Conservation (phyloP, 352 stramenopile species). For the Globisporangium lucens region DNA sequence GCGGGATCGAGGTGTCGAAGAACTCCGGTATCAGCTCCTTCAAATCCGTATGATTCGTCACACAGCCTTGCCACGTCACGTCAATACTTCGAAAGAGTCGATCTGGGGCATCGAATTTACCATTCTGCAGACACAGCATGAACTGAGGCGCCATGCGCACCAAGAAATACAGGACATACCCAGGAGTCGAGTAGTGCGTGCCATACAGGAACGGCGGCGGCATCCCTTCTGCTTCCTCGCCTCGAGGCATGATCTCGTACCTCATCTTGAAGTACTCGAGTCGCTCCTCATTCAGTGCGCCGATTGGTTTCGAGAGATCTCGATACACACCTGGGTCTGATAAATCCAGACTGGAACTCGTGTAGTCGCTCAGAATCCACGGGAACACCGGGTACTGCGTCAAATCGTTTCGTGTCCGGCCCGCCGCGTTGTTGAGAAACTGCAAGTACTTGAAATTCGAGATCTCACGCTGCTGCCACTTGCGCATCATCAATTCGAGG, state of each 20-base stretch:
- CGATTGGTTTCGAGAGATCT: conserved; percentile 94
- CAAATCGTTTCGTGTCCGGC: conserved; percentile 87
- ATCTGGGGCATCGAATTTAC: conserved; percentile 98
- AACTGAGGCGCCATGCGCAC: conserved; percentile 95
- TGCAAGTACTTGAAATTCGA: conserved; percentile 94
- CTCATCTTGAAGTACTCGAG: conserved; percentile 87
- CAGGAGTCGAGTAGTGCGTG: conserved; percentile 92
- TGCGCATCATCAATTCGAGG: conserved; percentile 71
- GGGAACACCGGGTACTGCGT: conserved; percentile 97
- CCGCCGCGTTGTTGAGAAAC: conserved; percentile 87
- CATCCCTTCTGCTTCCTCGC: conserved; percentile 69
- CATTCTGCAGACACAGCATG: conserved; percentile 95
- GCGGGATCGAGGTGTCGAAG: conserved; percentile 85
- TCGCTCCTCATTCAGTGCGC: conserved; percentile 88
- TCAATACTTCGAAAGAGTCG: conserved; percentile 95
- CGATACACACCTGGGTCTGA: conserved; percentile 83
- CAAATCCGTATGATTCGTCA: conserved; percentile 91
- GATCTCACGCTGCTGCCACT: conserved; percentile 85
- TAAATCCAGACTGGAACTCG: conserved; percentile 81
- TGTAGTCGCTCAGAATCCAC: conserved; percentile 94
- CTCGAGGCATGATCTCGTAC: conserved; percentile 89
- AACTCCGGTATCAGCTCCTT: conserved; percentile 99
- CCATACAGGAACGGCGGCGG: conserved; percentile 96
- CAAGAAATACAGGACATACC: conserved; percentile 98
- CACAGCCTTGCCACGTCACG: conserved; percentile 89